These are phyloP conservation scores for Penicillium silybi DNA, from an alignment of 495 filamentous ascomycete genomes.

Conservation along the genomic window DNA sequence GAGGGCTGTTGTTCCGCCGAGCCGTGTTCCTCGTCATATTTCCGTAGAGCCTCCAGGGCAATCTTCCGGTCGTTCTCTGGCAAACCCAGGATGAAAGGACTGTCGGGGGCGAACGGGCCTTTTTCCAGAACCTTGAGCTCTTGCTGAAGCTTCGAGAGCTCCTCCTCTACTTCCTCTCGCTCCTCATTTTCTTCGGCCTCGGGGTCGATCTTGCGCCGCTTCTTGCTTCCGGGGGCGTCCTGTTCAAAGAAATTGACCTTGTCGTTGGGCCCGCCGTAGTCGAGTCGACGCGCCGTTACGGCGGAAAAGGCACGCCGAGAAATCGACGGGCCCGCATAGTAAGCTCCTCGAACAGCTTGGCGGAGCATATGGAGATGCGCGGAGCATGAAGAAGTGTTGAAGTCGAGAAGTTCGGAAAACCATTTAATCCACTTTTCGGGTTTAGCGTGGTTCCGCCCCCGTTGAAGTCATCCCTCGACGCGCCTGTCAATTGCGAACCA, in stretches of 20 bases:
- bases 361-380: constrained; percentile 45
- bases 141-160: constrained; percentile 49
- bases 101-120: constrained; percentile 40
- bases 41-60: constrained; percentile 39
- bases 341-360: constrained; percentile 44
- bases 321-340: constrained; percentile 34
- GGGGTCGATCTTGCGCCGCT: constrained; percentile 39
- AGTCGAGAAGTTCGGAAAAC: constrained; percentile 22
- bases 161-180: constrained; percentile 39
- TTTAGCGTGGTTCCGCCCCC: constrained; percentile 31
- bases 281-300: constrained; percentile 30
- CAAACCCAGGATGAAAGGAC: constrained; percentile 38
- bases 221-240: constrained; percentile 30
- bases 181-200: constrained; percentile 50
- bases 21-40: constrained; percentile 36
- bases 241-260: constrained; percentile 46
- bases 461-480: constrained; percentile 19
- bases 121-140: constrained; percentile 48
- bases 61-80: constrained; percentile 38
- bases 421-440: constrained; percentile 28
- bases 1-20: constrained; percentile 18
- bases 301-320: constrained; percentile 31
- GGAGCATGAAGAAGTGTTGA: constrained; percentile 4
- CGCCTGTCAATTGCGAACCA: constrained; percentile 15
- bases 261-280: constrained; percentile 41